These are phyloP conservation scores for Xanthoconium purpureum DNA, from an alignment of 768 basidiomycete genomes.

Conservation along the genomic window DNA sequence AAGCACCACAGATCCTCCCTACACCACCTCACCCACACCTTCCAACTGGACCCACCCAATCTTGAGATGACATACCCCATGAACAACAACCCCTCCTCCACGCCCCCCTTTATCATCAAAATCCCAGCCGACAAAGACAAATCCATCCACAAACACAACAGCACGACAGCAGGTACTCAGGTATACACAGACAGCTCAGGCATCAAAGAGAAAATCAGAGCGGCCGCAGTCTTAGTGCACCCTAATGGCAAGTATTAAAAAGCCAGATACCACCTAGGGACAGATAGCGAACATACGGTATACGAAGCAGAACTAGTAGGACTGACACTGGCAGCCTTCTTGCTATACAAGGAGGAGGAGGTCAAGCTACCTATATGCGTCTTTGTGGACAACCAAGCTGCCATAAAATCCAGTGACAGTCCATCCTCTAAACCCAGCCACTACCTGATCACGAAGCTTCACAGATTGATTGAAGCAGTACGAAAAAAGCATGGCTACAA, in stretches of 20 bases:
- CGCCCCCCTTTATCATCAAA: not conserved
- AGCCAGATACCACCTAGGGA: not conserved
- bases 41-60: not conserved
- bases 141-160: not conserved
- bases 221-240: not conserved
- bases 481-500: not conserved
- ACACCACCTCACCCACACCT: not conserved
- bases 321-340: not conserved
- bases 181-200: not conserved
- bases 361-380: not conserved
- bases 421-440: not conserved
- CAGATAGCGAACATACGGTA: not conserved
- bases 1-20: not conserved
- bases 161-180: not conserved
- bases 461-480: not conserved
- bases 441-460: not conserved
- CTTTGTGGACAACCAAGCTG: not conserved
- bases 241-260: fast-evolving
- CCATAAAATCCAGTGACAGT: not conserved
- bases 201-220: not conserved
- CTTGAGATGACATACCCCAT: not conserved
- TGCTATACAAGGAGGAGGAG: not conserved
- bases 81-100: not conserved
- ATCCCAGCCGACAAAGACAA: not conserved
- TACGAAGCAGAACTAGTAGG: not conserved